phyloP scores from a whole-genome alignment of 1,284 basidiomycete species.

The Cutaneotrichosporon sp. region DNA sequence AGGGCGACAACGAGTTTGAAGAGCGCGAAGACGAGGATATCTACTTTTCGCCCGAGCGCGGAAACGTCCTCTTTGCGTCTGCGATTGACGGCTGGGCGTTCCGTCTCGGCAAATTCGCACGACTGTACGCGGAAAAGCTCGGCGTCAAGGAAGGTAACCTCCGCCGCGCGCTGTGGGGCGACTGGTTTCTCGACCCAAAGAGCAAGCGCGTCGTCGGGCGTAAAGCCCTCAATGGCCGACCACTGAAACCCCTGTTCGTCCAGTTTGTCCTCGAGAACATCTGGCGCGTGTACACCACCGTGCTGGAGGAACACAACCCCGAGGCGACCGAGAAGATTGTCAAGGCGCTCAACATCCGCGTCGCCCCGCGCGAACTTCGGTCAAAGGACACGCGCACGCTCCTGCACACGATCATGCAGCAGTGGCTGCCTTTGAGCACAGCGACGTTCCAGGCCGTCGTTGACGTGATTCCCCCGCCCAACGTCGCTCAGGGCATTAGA shows the following conservation, averaged over 20 bases:
- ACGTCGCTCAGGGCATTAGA: slow-evolving; percentile 71
- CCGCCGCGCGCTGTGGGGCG: slow-evolving; percentile 88
- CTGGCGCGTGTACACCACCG: slow-evolving; percentile 92
- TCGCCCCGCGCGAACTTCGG: slow-evolving; percentile 82
- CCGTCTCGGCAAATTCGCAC: slow-evolving; percentile 86
- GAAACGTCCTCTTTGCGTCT: slow-evolving; percentile 95
- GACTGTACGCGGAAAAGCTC: slow-evolving; percentile 85
- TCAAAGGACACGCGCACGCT: slow-evolving; percentile 84
- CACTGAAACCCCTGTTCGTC: slow-evolving; percentile 94
- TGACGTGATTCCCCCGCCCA: slow-evolving; percentile 84
- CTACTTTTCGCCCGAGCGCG: slow-evolving; percentile 92
- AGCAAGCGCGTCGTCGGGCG: slow-evolving; percentile 86
- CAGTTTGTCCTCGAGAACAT: slow-evolving; percentile 97
- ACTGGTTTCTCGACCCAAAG: slow-evolving; percentile 96
- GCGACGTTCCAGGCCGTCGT: slow-evolving; percentile 89
- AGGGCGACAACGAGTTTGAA: slow-evolving; percentile 58
- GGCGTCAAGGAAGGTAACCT: slow-evolving; percentile 86
- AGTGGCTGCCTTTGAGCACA: slow-evolving; percentile 93
- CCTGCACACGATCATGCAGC: slow-evolving; percentile 80
- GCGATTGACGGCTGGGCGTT: slow-evolving; percentile 99
- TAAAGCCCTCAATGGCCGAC: slow-evolving; percentile 76
- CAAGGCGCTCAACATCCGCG: slow-evolving; percentile 71
- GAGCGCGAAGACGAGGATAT: slow-evolving; percentile 97
- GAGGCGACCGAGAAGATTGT: slow-evolving; percentile 90
- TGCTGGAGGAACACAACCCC: slow-evolving; percentile 78